Percentiles rank a stretch among this genome's conserved stretches.
These are phyloP conservation scores for Pichia sp. DNA, from an alignment of 1,139 yeast species.

Conservation along the genomic window DNA sequence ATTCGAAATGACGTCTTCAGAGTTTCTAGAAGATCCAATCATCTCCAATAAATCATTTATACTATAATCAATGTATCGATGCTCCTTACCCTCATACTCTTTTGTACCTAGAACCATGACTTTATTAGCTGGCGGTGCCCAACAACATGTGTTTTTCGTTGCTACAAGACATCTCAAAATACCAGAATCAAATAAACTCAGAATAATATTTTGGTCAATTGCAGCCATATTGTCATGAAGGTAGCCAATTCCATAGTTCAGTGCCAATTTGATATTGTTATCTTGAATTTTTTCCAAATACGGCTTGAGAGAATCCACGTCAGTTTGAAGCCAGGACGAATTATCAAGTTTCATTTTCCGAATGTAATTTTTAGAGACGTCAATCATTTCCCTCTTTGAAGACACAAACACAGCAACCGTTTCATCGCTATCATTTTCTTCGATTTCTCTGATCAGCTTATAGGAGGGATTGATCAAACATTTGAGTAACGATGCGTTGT, in stretches of 20 bases:
- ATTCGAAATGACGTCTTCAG: constrained; percentile 26
- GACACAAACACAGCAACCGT: constrained; percentile 48
- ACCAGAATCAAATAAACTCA: constrained; percentile 41
- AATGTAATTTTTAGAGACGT: constrained; percentile 39
- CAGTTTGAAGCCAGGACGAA: constrained; percentile 27
- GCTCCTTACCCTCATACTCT: constrained; percentile 65
- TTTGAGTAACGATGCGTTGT: constrained; percentile 41
- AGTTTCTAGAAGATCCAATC: constrained; percentile 51
- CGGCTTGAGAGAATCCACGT: constrained; percentile 34
- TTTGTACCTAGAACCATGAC: constrained; percentile 69
- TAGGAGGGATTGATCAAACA: constrained; percentile 46
- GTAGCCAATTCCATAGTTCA: constrained; percentile 63
- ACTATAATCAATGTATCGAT: constrained; percentile 60
- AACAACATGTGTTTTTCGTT: constrained; percentile 45
- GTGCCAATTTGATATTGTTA: constrained; percentile 32
- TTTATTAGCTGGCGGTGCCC: constrained; percentile 43
- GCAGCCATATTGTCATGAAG: constrained; percentile 52
- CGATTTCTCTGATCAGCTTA: constrained; percentile 24
- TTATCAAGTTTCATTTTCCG: constrained; percentile 27
- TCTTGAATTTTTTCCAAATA: constrained; percentile 42
- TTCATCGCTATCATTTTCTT: constrained; percentile 25
- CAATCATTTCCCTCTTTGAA: constrained; percentile 46
- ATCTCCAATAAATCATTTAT: constrained; percentile 61
- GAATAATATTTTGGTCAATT: constrained; percentile 46
- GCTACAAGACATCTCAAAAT: constrained; percentile 48